Percentiles rank a stretch among this genome's conserved stretches.
Conservation (phyloP, 1,139 yeast species). For the Pneumocystis carinii region DNA sequence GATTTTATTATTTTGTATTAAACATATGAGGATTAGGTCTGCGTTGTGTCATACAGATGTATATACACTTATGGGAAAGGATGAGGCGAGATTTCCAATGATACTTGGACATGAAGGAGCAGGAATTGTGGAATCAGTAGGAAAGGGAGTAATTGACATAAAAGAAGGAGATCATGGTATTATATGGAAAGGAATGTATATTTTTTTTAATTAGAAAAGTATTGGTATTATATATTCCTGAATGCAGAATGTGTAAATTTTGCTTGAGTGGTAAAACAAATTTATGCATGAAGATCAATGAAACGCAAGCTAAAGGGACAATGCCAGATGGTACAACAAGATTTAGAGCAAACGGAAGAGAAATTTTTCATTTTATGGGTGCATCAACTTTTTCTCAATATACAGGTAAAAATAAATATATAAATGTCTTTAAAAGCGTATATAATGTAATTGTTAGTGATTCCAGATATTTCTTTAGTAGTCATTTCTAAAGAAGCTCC, state of each 20-base stretch:
- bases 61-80: slow-evolving; percentile 68
- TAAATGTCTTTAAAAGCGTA: not conserved
- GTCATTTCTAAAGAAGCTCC: slow-evolving; percentile 77
- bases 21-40: slow-evolving; percentile 25
- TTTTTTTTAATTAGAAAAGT: not conserved
- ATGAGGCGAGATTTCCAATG: slow-evolving; percentile 85
- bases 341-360: slow-evolving; percentile 64
- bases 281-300: slow-evolving; percentile 79
- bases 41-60: slow-evolving; percentile 99
- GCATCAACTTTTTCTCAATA: slow-evolving; percentile 93
- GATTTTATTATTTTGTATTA: too few relatives aligned
- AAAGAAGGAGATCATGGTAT: slow-evolving; percentile 82
- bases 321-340: slow-evolving; percentile 95
- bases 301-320: slow-evolving; percentile 79
- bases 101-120: slow-evolving; percentile 92
- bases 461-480: slow-evolving; percentile 94
- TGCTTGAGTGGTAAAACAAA: slow-evolving; percentile 92
- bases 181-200: slow-evolving; percentile 32
- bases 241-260: slow-evolving; percentile 87
- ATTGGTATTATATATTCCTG: slow-evolving; percentile 57
- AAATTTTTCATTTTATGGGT: slow-evolving; percentile 86
- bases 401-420: slow-evolving; percentile 28
- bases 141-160: slow-evolving; percentile 81
- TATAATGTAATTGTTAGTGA: slow-evolving; percentile 32
- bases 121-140: slow-evolving; percentile 82